Evolutionary conservation across 2,329 filamentous ascomycete species (phyloP).

Genomic region (Mariannaea sp.): DNA sequence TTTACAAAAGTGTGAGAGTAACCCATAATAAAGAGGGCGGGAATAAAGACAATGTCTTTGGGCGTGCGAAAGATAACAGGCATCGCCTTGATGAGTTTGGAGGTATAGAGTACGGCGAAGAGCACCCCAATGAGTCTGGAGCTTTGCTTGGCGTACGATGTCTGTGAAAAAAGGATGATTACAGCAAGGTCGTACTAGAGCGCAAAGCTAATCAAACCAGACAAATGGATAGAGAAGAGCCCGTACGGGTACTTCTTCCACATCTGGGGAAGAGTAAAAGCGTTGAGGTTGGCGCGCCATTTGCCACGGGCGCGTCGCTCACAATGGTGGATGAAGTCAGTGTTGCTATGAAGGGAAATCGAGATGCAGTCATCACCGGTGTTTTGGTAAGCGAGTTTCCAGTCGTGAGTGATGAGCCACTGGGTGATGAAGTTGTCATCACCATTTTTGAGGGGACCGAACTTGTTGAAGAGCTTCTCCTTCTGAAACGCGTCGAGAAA

Average conservation of each 20-base stretch:
- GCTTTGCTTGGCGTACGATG: background rate
- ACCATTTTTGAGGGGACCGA: conserved; percentile 16
- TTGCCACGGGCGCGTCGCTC: conserved; percentile 6
- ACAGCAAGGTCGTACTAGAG: conserved; percentile 15
- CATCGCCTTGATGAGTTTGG: background rate
- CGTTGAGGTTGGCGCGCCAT: conserved; percentile 10
- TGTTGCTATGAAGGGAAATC: background rate
- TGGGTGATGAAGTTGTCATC: conserved; percentile 25
- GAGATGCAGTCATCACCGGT: background rate
- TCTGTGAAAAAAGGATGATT: background rate
- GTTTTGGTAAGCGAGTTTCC: conserved; percentile 18
- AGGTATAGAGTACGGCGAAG: background rate
- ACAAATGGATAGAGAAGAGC: conserved; percentile 8
- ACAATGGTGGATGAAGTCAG: conserved; percentile 14
- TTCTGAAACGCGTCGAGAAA: conserved; percentile 18
- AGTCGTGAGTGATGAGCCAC: conserved; percentile 14
- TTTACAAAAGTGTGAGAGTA: conserved; percentile 18
- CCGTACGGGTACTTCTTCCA: conserved; percentile 1
- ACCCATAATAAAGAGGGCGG: background rate
- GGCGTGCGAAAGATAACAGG: background rate
- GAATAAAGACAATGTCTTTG: background rate
- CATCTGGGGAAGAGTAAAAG: conserved; percentile 1
- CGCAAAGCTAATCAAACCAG: conserved; percentile 10
- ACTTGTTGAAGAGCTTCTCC: conserved; percentile 14
- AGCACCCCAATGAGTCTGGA: background rate